These are phyloP conservation scores for Phyllosticta citriasiana DNA, from an alignment of 2,329 filamentous ascomycete genomes.

Conservation along the genomic window DNA sequence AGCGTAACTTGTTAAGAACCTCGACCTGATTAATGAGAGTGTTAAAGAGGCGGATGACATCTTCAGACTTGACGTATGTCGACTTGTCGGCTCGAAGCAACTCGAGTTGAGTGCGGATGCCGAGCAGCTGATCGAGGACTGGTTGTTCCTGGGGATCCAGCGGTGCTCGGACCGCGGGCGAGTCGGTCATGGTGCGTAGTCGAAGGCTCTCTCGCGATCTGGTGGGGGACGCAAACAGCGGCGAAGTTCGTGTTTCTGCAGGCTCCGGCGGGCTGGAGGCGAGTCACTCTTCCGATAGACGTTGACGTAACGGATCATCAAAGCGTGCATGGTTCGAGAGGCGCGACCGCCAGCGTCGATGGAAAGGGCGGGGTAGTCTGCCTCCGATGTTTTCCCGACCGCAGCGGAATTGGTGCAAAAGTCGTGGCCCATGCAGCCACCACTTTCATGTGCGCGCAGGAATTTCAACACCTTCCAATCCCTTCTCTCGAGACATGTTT, in stretches of 20 bases:
- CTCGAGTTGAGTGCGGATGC: conserved; percentile 49
- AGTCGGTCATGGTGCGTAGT: conserved; percentile 44
- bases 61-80: conserved; percentile 56
- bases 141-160: conserved; percentile 55
- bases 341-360: background rate
- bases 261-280: background rate
- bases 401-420: too few relatives aligned
- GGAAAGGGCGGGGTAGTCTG: background rate
- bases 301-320: conserved; percentile 9
- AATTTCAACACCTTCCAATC: too few relatives aligned
- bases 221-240: background rate
- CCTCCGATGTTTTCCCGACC: too few relatives aligned
- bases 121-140: conserved; percentile 51
- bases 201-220: background rate
- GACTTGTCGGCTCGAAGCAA: conserved; percentile 55
- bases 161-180: conserved; percentile 48
- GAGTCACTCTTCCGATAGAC: conserved; percentile 3
- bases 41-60: conserved; percentile 52
- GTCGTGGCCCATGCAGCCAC: too few relatives aligned
- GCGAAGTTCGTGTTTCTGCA: background rate
- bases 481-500: too few relatives aligned
- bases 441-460: too few relatives aligned
- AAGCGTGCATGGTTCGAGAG: background rate
- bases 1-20: conserved; percentile 48
- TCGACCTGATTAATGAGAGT: conserved; percentile 52